phyloP scores from a whole-genome alignment of 2,329 filamentous ascomycete genomes.

The Aspergillus sp. region DNA sequence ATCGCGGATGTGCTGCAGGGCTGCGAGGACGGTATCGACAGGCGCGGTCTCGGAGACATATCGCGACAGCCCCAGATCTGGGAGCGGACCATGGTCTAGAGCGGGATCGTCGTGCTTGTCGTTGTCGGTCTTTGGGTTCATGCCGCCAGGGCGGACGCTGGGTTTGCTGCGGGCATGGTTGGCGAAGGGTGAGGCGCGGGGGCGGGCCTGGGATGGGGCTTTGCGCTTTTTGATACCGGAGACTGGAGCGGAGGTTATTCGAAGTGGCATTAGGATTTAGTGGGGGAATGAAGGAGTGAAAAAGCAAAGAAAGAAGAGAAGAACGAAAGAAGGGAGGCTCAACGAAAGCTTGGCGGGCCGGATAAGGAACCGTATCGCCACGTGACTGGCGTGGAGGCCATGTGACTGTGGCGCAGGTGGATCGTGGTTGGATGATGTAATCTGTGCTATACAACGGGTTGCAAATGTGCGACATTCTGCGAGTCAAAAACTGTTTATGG shows the following conservation, averaged over 20 bases:
- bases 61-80: constrained; percentile 52
- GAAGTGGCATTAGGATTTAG: constrained; percentile 43
- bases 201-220: constrained; percentile 27
- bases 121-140: constrained; percentile 18
- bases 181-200: constrained; percentile 43
- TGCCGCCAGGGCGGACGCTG: constrained; percentile 22
- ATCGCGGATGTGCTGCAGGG: constrained; percentile 52
- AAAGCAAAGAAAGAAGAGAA: neutral
- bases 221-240: constrained; percentile 46
- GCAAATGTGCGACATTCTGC: neutral
- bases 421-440: neutral
- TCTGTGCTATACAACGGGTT: neutral
- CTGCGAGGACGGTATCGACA: constrained; percentile 52
- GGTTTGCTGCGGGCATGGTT: constrained; percentile 43
- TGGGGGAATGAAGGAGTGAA: constrained; percentile 2
- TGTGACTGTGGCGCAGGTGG: neutral
- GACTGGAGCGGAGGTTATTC: constrained; percentile 48
- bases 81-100: constrained; percentile 43
- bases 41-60: constrained; percentile 49
- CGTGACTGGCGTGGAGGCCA: neutral
- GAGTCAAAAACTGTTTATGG: neutral
- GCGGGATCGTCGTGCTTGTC: constrained; percentile 14
- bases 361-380: neutral
- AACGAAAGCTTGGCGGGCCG: neutral
- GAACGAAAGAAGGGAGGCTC: constrained; percentile 1